Evolutionary conservation across 1,284 basidiomycete genomes (phyloP).

Genomic region (Ustilago cynodontis): DNA sequence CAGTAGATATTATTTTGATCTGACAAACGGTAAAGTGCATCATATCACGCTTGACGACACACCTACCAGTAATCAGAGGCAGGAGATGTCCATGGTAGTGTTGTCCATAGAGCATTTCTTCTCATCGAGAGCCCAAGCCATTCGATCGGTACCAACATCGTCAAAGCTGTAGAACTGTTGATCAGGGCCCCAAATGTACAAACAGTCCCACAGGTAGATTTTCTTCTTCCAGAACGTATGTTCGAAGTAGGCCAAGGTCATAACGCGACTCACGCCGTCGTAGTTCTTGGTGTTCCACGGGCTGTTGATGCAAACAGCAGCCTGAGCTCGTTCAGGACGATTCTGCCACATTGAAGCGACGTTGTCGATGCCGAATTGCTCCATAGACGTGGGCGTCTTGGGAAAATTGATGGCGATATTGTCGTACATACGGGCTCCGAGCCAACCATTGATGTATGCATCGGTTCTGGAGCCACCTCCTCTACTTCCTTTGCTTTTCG

Average conservation of each 20-base stretch:
- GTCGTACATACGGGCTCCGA: neutral
- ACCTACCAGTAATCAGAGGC: no score
- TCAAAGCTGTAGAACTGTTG: conserved; percentile 13
- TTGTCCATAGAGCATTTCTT: conserved; percentile 15
- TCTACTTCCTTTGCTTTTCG: neutral
- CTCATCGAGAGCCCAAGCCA: conserved; percentile 14
- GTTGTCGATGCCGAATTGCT: neutral
- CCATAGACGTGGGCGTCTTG: conserved; percentile 3
- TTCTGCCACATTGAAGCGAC: conserved; percentile 19
- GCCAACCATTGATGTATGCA: neutral
- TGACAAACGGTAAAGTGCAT: no score
- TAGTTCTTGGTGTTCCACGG: conserved; percentile 18
- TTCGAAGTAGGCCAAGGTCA: conserved; percentile 15
- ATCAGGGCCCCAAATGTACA: conserved; percentile 25
- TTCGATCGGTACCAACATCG: conserved; percentile 3
- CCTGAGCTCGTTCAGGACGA: conserved; percentile 5
- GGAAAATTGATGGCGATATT: conserved; percentile 8
- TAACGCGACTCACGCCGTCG: conserved; percentile 7
- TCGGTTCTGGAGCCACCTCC: neutral
- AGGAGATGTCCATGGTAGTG: conserved; percentile 18
- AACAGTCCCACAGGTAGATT: conserved; percentile 17
- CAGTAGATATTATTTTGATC: no score
- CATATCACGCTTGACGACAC: no score
- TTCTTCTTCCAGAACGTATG: neutral
- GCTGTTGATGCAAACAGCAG: conserved; percentile 17